Evolutionary conservation across 306 rosid species (phyloP).

Genomic region (Myrica gale): DNA sequence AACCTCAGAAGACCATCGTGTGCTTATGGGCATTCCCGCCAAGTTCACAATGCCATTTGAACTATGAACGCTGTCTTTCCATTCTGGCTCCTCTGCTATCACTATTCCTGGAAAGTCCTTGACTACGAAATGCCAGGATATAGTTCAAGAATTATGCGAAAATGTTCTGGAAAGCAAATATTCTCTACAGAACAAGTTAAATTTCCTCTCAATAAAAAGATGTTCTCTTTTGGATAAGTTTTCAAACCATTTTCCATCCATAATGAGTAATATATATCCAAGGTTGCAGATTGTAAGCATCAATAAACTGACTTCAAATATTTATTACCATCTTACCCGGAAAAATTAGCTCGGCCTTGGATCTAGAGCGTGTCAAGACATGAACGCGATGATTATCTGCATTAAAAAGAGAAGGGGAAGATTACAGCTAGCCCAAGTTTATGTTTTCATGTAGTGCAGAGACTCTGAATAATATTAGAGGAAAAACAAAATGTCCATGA

Average conservation of each 20-base stretch:
- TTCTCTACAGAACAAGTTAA: background rate
- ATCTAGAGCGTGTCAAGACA: constrained; percentile 86
- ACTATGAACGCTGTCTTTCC: constrained; percentile 80
- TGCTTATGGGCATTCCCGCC: constrained; percentile 94
- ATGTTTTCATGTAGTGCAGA: constrained; percentile 3
- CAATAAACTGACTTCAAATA: constrained; percentile 25
- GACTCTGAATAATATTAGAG: constrained; percentile 8
- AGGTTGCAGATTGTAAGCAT: constrained; percentile 16
- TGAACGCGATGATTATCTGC: constrained; percentile 76
- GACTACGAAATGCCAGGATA: constrained; percentile 43
- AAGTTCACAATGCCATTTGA: constrained; percentile 88
- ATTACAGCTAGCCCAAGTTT: constrained; percentile 19
- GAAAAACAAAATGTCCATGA: constrained; percentile 1
- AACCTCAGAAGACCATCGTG: constrained; percentile 96
- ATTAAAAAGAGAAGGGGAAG: constrained; percentile 20
- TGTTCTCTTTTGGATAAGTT: background rate
- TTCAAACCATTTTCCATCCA: constrained; percentile 14
- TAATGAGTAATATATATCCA: constrained; percentile 11
- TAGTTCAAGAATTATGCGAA: constrained; percentile 27
- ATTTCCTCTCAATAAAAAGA: background rate
- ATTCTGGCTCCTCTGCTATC: constrained; percentile 77
- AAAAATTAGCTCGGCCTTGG: constrained; percentile 83
- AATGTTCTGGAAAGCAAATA: constrained; percentile 9
- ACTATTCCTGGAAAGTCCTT: constrained; percentile 78
- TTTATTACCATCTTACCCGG: constrained; percentile 99